phyloP scores from a whole-genome alignment of 2,329 filamentous ascomycete species.

The Sphaerostilbella broomeana region DNA sequence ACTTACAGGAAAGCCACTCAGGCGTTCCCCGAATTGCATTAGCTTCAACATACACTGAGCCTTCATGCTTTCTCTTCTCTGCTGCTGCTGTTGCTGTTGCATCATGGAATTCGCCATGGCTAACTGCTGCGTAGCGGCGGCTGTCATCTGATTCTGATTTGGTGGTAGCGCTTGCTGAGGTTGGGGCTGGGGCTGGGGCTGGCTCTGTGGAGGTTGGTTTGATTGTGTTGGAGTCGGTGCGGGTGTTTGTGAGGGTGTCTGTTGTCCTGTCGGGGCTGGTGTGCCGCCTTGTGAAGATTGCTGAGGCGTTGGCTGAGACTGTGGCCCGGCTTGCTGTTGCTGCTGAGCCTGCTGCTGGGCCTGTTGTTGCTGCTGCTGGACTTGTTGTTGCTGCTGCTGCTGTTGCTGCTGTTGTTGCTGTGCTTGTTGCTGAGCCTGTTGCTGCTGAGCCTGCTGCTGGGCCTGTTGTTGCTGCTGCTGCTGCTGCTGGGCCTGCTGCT shows the following conservation, averaged over 20 bases:
- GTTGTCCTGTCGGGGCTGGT: slow-evolving; percentile 39
- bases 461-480: too few relatives aligned
- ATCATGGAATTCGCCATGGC: slow-evolving; percentile 28
- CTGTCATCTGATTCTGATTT: slow-evolving; percentile 25
- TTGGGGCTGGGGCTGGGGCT: slow-evolving; percentile 29
- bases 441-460: slow-evolving; percentile 25
- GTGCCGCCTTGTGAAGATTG: slow-evolving; percentile 36
- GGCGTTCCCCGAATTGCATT: slow-evolving; percentile 55
- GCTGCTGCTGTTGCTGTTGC: slow-evolving; percentile 45
- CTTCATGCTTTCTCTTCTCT: slow-evolving; percentile 46
- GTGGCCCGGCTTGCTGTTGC: slow-evolving; percentile 23
- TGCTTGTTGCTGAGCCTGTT: slow-evolving; percentile 21
- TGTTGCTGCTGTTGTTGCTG: slow-evolving; percentile 23
- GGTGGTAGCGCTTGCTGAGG: slow-evolving; percentile 24
- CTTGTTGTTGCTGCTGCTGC: slow-evolving; percentile 14
- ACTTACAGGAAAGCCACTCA: slow-evolving; percentile 52
- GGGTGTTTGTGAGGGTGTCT: slow-evolving; percentile 42
- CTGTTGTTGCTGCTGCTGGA: slow-evolving; percentile 27
- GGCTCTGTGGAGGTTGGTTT: slow-evolving; percentile 24
- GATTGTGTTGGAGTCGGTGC: slow-evolving; percentile 32
- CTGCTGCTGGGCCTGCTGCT: slow-evolving; percentile 9
- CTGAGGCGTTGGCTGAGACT: slow-evolving; percentile 39
- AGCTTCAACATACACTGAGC: slow-evolving; percentile 53
- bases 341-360: slow-evolving; percentile 32
- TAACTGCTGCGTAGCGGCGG: slow-evolving; percentile 30